Conservation (phyloP, 1,284 basidiomycete genomes). For the Tilletia horrida region DNA sequence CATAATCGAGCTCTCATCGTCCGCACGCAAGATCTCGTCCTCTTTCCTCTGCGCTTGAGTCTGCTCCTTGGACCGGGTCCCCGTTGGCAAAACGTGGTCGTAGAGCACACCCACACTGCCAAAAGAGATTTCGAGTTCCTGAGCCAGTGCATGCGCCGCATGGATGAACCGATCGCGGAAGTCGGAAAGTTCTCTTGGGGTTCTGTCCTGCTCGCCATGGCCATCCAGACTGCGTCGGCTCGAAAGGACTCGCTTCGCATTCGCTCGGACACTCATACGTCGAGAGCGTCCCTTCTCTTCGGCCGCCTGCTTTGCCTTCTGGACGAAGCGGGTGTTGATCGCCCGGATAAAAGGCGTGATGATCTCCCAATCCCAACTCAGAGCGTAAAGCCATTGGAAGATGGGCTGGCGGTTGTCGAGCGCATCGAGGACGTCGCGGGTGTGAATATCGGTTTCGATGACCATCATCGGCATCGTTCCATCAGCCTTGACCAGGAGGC, state of each 20-base stretch:
- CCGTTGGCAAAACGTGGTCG: slow-evolving; percentile 59
- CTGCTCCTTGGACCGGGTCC: slow-evolving; percentile 43
- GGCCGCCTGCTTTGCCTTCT: slow-evolving; percentile 31
- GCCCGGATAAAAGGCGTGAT: slow-evolving; percentile 58
- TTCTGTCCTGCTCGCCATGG: slow-evolving; percentile 29
- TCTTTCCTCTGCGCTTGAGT: slow-evolving; percentile 16
- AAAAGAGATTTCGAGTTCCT: slow-evolving; percentile 58
- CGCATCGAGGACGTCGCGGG: slow-evolving; percentile 56
- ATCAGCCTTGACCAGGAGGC: slow-evolving; percentile 59
- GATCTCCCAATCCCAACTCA: slow-evolving; percentile 60
- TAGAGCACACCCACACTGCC: slow-evolving; percentile 65
- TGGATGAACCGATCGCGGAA: slow-evolving; percentile 59
- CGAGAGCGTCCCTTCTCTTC: slow-evolving; percentile 39
- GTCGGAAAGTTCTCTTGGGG: slow-evolving; percentile 46
- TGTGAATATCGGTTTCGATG: slow-evolving; percentile 58
- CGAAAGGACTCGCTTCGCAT: slow-evolving; percentile 12
- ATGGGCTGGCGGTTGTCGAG: slow-evolving; percentile 58
- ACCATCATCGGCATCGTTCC: slow-evolving; percentile 60
- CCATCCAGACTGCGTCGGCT: slow-evolving; percentile 32
- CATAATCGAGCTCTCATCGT: slow-evolving; percentile 45
- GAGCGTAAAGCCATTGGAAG: slow-evolving; percentile 61
- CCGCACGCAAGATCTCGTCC: slow-evolving; percentile 25
- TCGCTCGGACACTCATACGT: not conserved
- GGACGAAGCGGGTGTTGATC: slow-evolving; percentile 52
- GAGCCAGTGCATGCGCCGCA: slow-evolving; percentile 57